Percentiles rank a stretch among this genome's conserved stretches.
Evolutionary conservation across 345 rosid genomes (phyloP).

Genomic region (Ailanthus altissimus): DNA sequence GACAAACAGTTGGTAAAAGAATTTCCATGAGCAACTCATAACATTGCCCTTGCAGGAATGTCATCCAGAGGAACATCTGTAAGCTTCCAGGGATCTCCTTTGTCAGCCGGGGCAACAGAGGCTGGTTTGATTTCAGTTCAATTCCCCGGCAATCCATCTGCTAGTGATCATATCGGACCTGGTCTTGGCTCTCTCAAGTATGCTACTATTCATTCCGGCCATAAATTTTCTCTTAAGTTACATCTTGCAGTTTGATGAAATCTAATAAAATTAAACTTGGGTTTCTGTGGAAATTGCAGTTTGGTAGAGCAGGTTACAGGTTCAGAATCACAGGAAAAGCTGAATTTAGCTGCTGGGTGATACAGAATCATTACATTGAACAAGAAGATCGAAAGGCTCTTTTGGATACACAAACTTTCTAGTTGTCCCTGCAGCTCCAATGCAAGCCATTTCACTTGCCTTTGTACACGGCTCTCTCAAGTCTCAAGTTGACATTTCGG

Average conservation of each 20-base stretch:
- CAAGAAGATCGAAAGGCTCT: not conserved
- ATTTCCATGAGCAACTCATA: not conserved
- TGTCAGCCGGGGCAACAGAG: conserved; percentile 44
- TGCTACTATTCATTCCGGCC: conserved; percentile 9
- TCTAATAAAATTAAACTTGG: not conserved
- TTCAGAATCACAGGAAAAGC: conserved; percentile 37
- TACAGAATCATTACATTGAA: not conserved
- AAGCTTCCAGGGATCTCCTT: conserved; percentile 47
- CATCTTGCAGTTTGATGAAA: not conserved
- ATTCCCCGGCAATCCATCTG: conserved; percentile 46
- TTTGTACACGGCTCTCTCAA: conserved; percentile 19
- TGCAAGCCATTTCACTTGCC: not conserved
- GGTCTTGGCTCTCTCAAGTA: conserved; percentile 50
- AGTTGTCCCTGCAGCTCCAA: too few species aligned
- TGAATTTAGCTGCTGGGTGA: conserved; percentile 38
- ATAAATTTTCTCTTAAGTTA: not conserved
- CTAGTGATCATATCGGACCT: conserved; percentile 39
- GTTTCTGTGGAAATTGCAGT: conserved; percentile 35
- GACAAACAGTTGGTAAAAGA: not conserved
- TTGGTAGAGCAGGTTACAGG: conserved; percentile 50
- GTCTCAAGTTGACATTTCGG: conserved; percentile 9
- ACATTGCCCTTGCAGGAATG: conserved; percentile 53
- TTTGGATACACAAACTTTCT: conserved; percentile 9
- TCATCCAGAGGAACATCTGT: conserved; percentile 41
- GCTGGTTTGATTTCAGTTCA: conserved; percentile 56